Percentiles rank a stretch among this genome's conserved stretches.
These are phyloP conservation scores for Solanum appendiculatum DNA, from an alignment of 257 asterid genomes.

Conservation along the genomic window DNA sequence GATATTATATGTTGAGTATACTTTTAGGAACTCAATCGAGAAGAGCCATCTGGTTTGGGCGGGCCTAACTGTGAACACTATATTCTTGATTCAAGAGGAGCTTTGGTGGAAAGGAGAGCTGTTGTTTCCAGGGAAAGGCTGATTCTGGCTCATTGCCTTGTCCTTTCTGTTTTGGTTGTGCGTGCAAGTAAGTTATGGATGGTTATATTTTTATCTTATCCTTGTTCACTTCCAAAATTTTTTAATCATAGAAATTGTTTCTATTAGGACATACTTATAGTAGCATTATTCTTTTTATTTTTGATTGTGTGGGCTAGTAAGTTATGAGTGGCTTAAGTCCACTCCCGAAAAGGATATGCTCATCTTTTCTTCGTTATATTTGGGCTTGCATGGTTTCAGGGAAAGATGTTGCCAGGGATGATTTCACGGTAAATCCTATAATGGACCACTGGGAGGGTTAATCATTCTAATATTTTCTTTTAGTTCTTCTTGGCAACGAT, in stretches of 20 bases:
- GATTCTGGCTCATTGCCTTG: conserved; percentile 91
- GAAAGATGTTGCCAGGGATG: not conserved
- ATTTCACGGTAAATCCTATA: not conserved
- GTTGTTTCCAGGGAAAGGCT: conserved; percentile 88
- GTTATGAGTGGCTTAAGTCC: not conserved
- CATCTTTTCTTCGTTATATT: not conserved
- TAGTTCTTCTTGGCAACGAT: not conserved
- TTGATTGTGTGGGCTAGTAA: not conserved
- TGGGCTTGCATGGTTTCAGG: not conserved
- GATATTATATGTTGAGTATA: conserved; percentile 4
- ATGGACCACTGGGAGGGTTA: not conserved
- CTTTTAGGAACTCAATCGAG: conserved; percentile 77
- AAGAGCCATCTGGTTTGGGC: conserved; percentile 87
- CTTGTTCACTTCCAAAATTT: not conserved
- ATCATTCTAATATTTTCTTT: not conserved
- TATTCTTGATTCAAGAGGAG: conserved; percentile 87
- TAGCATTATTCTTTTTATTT: not conserved
- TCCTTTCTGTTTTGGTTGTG: conserved; percentile 71
- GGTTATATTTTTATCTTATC: not conserved
- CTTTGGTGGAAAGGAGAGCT: conserved; percentile 83
- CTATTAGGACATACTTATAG: not conserved
- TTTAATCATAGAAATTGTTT: not conserved
- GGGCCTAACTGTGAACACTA: conserved; percentile 80
- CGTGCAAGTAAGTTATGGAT: conserved; percentile 55
- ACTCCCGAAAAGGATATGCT: not conserved